Evolutionary conservation across 1,284 basidiomycete genomes (phyloP), one percentile per base, ranked within the genome.

Genomic region (Chondrostereum purpureum): DNA sequence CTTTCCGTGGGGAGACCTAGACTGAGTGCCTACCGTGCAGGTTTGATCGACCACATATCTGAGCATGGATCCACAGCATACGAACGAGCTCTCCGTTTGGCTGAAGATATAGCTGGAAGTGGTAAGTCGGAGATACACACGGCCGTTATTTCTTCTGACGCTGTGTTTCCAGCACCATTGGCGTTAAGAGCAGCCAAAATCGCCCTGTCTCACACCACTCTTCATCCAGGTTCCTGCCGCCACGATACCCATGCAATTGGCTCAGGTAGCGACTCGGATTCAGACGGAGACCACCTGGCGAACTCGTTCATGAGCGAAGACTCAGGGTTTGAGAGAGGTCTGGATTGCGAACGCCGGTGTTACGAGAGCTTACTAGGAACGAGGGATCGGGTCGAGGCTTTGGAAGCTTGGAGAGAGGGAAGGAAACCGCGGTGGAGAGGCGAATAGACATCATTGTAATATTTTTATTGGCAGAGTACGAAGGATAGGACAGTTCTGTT

Each of bases 341-440:
- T 96, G 5, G 89, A 93, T 62, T 90, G 94, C 54, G 93, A 97
- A 63, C 73, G 88, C 22, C 80, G 82, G 8, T 83, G 88, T 17
- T 97, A 97, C 55, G 87, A 95, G 55, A 76, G 79, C 1, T 72
- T 97, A n/a, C 66, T 97, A 13, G 72, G 73, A 34, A 86, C 76
- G 11, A 74, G 83, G 53, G 93, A 97, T 60, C 77, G 93, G 11
- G 57, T 78, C 4, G 93, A 97, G 65, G 94, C 92, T 10, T 69
- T 97, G 23, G 69, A 79, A 48, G 93, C 93, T 2, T 97, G 97
- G 68, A 84, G 78, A 52, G 89, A 92, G 67, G 96, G 95, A 66
- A 74, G 93, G 39, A 67, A 69, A 22, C 91, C 93, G 1, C 65
- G 83, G 19, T 96, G 95, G 66, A 79, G 73, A 55, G 92, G 93